Conservation (phyloP, 2,329 filamentous ascomycete genomes). For the Aciculosporium take region DNA sequence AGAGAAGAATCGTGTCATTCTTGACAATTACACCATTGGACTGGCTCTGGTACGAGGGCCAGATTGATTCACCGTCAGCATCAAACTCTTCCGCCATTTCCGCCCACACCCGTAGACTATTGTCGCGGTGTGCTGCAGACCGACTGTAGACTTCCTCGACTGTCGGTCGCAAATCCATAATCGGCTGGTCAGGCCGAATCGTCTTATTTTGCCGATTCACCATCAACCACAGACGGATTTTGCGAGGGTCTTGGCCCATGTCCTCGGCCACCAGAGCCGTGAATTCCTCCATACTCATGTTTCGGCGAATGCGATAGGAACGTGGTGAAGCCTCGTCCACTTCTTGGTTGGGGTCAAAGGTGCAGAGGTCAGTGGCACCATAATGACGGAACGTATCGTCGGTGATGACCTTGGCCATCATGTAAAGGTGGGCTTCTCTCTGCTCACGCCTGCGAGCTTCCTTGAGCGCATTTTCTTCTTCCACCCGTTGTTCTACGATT, state of each 20-base stretch:
- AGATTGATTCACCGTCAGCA: constrained; percentile 54
- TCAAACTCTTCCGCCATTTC: constrained; percentile 59
- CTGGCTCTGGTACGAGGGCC: constrained; percentile 49
- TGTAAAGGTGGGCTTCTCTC: constrained; percentile 88
- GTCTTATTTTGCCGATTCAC: constrained; percentile 98
- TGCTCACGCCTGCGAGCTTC: constrained; percentile 75
- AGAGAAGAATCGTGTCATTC: constrained; percentile 61
- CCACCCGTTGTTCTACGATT: constrained; percentile 51
- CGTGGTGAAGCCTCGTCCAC: constrained; percentile 57
- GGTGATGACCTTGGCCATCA: constrained; percentile 68
- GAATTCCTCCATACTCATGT: constrained; percentile 66
- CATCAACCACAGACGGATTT: constrained; percentile 86
- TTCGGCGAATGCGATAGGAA: constrained; percentile 57
- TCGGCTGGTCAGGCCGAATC: constrained; percentile 73
- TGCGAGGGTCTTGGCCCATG: constrained; percentile 49
- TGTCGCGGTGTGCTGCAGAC: constrained; percentile 45
- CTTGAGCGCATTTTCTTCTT: constrained; percentile 64
- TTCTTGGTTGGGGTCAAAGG: constrained; percentile 49
- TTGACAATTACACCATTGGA: constrained; percentile 42
- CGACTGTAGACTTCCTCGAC: constrained; percentile 53
- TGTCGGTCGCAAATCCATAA: constrained; percentile 63
- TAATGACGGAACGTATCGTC: constrained; percentile 69
- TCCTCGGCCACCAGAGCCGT: constrained; percentile 57
- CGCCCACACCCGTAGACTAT: constrained; percentile 73
- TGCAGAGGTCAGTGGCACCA: constrained; percentile 70